Conservation (phyloP, 306 rosid genomes). For the Pterocarpus macrocarpus region DNA sequence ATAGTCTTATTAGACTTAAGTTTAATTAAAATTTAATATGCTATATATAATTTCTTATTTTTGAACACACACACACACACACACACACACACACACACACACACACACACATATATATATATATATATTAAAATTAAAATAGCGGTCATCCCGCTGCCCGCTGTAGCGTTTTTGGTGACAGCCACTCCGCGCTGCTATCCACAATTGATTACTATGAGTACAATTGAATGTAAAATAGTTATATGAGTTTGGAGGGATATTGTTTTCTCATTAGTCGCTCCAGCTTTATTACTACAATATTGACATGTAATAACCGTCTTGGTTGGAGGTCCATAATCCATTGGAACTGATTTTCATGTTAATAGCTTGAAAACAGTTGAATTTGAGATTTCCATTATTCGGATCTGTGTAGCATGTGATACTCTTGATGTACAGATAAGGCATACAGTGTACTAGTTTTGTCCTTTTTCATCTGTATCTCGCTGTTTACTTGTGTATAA, state of each 20-base stretch:
- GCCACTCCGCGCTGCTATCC: too few relatives aligned
- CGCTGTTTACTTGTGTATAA: not conserved
- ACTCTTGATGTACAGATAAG: not conserved
- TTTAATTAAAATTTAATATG: too few relatives aligned
- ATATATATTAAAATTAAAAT: too few relatives aligned
- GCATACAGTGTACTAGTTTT: conserved; percentile 5
- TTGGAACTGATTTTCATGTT: conserved; percentile 29
- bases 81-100: too few relatives aligned
- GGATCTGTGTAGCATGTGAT: conserved; percentile 13
- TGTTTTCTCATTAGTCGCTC: conserved; percentile 20
- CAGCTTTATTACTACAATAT: conserved; percentile 2
- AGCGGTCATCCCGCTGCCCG: too few relatives aligned
- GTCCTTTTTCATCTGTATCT: not conserved
- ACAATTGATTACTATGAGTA: not conserved
- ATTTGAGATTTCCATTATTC: conserved; percentile 20
- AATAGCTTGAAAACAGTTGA: conserved; percentile 13
- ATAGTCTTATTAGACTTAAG: too few relatives aligned
- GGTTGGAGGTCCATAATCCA: conserved; percentile 25
- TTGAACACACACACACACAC: too few relatives aligned
- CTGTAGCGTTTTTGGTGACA: too few relatives aligned
- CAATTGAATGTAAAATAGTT: conserved; percentile 25
- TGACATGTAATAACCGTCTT: not conserved
- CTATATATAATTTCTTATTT: too few relatives aligned
- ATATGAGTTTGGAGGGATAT: conserved; percentile 27
- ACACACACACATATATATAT: too few relatives aligned